Evolutionary conservation across 1,284 basidiomycete species (phyloP).

Genomic region (Calocybe gambosa): DNA sequence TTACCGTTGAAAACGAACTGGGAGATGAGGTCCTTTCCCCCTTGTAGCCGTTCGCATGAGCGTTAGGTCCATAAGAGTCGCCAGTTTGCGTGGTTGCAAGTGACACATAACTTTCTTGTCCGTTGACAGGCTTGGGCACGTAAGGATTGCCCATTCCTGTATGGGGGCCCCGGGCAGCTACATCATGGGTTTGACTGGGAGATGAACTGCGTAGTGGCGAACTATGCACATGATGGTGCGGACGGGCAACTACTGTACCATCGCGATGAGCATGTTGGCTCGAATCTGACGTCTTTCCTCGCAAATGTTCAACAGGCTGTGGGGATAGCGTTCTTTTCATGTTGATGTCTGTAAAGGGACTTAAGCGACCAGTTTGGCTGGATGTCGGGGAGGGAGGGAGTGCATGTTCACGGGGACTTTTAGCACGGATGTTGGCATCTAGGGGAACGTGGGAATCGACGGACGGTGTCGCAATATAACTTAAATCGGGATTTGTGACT

Average conservation of each 20-base stretch:
- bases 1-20: slow-evolving; percentile 19
- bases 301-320: not conserved
- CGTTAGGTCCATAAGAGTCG: slow-evolving; percentile 28
- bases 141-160: slow-evolving; percentile 7
- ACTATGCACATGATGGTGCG: slow-evolving; percentile 3
- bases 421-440: slow-evolving; percentile 3
- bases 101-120: slow-evolving; percentile 12
- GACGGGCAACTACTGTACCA: not conserved
- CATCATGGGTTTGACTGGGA: not conserved
- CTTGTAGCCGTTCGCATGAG: slow-evolving; percentile 19
- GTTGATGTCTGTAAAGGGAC: slow-evolving; percentile 4
- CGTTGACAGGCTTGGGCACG: slow-evolving; percentile 9
- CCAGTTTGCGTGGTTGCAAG: slow-evolving; percentile 13
- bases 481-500: not conserved
- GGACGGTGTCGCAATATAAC: not conserved
- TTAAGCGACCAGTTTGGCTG: slow-evolving; percentile 11
- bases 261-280: slow-evolving; percentile 4
- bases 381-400: slow-evolving; percentile 15
- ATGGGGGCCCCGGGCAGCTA: slow-evolving; percentile 7
- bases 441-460: not conserved
- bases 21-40: slow-evolving; percentile 30
- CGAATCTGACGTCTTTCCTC: slow-evolving; percentile 4
- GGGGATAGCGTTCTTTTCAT: slow-evolving; percentile 10
- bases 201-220: slow-evolving; percentile 9
- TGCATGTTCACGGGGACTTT: slow-evolving; percentile 12